Percentiles rank a stretch among this genome's conserved stretches.
Evolutionary conservation across 495 filamentous ascomycete species (phyloP).

Genomic region (Coniosporium apollinis): DNA sequence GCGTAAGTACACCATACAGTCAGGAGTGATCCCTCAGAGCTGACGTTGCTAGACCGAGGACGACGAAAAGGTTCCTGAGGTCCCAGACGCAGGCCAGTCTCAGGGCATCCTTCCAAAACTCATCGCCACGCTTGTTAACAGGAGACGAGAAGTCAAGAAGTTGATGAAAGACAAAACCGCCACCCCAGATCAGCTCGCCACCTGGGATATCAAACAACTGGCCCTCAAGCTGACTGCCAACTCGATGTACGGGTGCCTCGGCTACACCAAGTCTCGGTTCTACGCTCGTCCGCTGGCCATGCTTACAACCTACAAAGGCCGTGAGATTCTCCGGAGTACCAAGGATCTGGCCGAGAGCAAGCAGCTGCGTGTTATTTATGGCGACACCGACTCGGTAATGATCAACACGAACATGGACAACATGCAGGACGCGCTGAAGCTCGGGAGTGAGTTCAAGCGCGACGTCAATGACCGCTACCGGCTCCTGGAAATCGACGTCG

Average conservation of each 20-base stretch:
- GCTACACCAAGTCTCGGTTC: constrained; percentile 89
- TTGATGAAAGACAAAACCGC: constrained; percentile 90
- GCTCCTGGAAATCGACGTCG: constrained; percentile 90
- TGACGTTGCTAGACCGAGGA: constrained; percentile 43
- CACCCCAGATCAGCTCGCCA: constrained; percentile 66
- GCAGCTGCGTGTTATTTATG: constrained; percentile 84
- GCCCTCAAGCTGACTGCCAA: constrained; percentile 95
- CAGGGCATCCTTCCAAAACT: constrained; percentile 76
- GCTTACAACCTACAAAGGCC: constrained; percentile 91
- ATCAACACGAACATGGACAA: constrained; percentile 96
- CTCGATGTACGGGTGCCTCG: constrained; percentile 98
- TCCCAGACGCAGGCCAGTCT: constrained; percentile 41
- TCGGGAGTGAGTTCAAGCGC: constrained; percentile 67
- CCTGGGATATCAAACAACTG: constrained; percentile 98
- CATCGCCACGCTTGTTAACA: constrained; percentile 75
- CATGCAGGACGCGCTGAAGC: constrained; percentile 73
- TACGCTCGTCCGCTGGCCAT: constrained; percentile 89
- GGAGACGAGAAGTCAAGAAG: constrained; percentile 78
- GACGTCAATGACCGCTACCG: constrained; percentile 79
- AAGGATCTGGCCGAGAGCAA: constrained; percentile 86
- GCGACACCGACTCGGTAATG: constrained; percentile 99
- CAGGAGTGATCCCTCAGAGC: constrained; percentile 1
- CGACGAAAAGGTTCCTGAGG: constrained; percentile 61
- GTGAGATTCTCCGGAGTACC: constrained; percentile 89
- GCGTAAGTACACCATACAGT: constrained; percentile 29